Percentiles rank a stretch among this genome's conserved stretches.
phyloP scores from a whole-genome alignment of 2,329 filamentous ascomycete genomes.

The Fulvia fulva region DNA sequence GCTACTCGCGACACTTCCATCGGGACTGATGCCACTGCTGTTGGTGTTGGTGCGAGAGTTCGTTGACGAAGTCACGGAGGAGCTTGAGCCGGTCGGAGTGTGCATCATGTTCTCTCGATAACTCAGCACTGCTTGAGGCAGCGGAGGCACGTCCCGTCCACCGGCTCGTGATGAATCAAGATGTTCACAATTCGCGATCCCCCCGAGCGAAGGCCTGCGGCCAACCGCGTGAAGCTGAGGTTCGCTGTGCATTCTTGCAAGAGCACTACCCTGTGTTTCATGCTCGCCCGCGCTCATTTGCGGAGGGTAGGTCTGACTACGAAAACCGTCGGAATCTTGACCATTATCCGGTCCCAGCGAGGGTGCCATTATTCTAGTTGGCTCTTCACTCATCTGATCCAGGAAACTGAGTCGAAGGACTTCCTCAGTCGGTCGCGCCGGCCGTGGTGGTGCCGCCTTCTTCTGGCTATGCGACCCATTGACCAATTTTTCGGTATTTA shows the following conservation, averaged over 20 bases:
- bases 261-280: not conserved
- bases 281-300: slow-evolving; percentile 5
- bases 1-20: slow-evolving; percentile 32
- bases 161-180: not conserved
- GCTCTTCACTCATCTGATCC: slow-evolving; percentile 27
- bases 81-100: slow-evolving; percentile 29
- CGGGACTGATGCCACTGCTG: slow-evolving; percentile 31
- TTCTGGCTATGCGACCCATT: slow-evolving; percentile 11
- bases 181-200: not conserved
- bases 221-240: slow-evolving; percentile 15
- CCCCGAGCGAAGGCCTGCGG: slow-evolving; percentile 14
- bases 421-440: slow-evolving; percentile 30
- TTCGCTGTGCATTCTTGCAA: slow-evolving; percentile 19
- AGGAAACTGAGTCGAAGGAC: slow-evolving; percentile 27
- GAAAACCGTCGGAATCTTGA: slow-evolving; percentile 11
- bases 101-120: slow-evolving; percentile 27
- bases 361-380: slow-evolving; percentile 18
- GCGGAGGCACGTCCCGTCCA: slow-evolving; percentile 31
- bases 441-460: slow-evolving; percentile 27
- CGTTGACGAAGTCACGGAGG: slow-evolving; percentile 28
- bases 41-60: slow-evolving; percentile 22
- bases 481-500: not conserved
- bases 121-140: slow-evolving; percentile 29
- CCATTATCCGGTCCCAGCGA: slow-evolving; percentile 7
- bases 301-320: slow-evolving; percentile 21